phyloP scores from a whole-genome alignment of 257 asterid genomes.

The Forsythia suspensa region DNA sequence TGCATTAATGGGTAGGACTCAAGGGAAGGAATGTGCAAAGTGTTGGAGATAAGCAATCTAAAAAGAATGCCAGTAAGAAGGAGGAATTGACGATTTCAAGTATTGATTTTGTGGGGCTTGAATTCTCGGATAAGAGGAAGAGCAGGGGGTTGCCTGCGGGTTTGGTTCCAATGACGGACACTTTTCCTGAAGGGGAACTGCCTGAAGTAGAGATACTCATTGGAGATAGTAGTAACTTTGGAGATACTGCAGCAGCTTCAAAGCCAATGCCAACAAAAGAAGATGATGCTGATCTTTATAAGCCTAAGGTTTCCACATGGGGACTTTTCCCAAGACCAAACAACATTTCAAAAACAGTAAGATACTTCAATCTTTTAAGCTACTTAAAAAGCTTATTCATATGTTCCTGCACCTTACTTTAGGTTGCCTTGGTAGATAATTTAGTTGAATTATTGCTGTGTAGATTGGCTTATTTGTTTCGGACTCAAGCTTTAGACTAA shows the following conservation, averaged over 20 bases:
- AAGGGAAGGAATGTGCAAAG: conserved; percentile 31
- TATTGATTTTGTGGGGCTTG: conserved; percentile 85
- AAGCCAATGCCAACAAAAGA: conserved; percentile 28
- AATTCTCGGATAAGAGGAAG: conserved; percentile 74
- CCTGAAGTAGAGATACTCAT: conserved; percentile 85
- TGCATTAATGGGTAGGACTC: conserved; percentile 37
- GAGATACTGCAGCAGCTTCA: conserved; percentile 30
- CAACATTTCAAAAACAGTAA: conserved; percentile 79
- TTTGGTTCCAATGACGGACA: conserved; percentile 57
- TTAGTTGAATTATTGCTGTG: neutral
- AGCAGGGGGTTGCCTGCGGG: conserved; percentile 79
- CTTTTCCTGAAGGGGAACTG: conserved; percentile 56
- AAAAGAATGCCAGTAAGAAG: conserved; percentile 36
- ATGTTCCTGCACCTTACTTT: neutral
- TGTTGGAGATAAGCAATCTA: conserved; percentile 27
- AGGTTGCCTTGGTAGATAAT: neutral
- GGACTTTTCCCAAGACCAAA: conserved; percentile 93
- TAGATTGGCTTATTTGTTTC: too few species aligned
- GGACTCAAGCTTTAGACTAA: too few species aligned
- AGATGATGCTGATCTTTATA: conserved; percentile 52
- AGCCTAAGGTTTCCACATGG: conserved; percentile 98
- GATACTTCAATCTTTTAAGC: conserved; percentile 22
- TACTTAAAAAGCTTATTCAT: neutral
- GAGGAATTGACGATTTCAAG: conserved; percentile 50
- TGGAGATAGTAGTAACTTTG: conserved; percentile 74